These are phyloP conservation scores for Ampelomyces quisqualis DNA, from an alignment of 2,329 filamentous ascomycete species.

Conservation along the genomic window DNA sequence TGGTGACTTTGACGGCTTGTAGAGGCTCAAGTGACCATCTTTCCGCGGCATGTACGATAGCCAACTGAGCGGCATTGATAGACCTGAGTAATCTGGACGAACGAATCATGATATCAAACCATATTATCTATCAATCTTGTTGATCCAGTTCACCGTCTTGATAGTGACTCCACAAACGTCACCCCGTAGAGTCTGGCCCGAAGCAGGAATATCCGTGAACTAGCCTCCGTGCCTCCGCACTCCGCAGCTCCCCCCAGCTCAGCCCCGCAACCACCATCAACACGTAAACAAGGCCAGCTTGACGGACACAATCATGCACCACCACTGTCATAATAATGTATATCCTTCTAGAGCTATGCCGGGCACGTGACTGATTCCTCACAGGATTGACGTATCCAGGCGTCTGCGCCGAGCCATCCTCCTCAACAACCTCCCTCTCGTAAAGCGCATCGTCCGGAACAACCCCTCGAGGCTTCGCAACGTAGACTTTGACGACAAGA, in stretches of 20 bases:
- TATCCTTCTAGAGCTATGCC: conserved; percentile 7
- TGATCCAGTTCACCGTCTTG: not conserved
- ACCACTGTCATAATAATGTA: conserved; percentile 29
- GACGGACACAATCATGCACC: conserved; percentile 24
- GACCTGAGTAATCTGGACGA: conserved; percentile 6
- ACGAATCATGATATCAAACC: not conserved
- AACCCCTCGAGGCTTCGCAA: conserved; percentile 74
- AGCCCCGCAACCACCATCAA: conserved; percentile 12
- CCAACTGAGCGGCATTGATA: conserved; percentile 24
- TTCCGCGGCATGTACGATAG: conserved; percentile 23
- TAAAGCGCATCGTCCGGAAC: conserved; percentile 72
- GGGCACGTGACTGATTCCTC: not conserved
- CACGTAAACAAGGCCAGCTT: conserved; percentile 2
- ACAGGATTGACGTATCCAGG: conserved; percentile 73
- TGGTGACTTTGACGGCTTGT: conserved; percentile 95
- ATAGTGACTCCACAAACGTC: conserved; percentile 1
- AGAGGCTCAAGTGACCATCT: conserved; percentile 34
- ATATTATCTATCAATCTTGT: not conserved
- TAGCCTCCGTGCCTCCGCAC: conserved; percentile 23
- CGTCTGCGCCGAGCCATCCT: conserved; percentile 81
- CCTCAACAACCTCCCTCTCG: conserved; percentile 70
- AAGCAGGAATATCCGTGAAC: conserved; percentile 29
- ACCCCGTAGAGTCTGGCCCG: conserved; percentile 20
- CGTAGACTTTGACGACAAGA: conserved; percentile 71
- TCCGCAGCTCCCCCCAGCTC: conserved; percentile 17